A percentile compares a stretch with the other conserved stretches of the same genome.
phyloP scores from a whole-genome alignment of 129 eudicot genomes.

The Daucus carota region DNA sequence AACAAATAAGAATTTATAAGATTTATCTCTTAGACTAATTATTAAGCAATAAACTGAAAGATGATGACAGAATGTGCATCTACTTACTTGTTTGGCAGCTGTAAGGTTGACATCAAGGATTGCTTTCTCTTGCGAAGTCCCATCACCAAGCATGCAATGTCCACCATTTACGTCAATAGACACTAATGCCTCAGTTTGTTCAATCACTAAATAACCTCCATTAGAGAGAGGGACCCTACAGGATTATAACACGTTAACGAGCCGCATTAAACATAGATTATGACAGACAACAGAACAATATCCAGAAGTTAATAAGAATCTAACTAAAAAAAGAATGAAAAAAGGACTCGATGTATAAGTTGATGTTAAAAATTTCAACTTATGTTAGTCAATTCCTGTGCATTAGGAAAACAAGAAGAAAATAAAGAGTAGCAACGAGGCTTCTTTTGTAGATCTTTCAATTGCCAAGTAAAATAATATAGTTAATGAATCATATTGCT shows the following conservation, averaged over 20 bases:
- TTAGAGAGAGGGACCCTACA: slow-evolving; percentile 75
- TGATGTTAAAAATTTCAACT: background rate
- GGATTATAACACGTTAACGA: slow-evolving; percentile 1
- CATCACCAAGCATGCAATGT: slow-evolving; percentile 91
- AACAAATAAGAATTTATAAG: background rate
- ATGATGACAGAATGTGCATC: slow-evolving; percentile 5
- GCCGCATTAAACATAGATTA: background rate
- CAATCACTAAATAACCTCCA: slow-evolving; percentile 97
- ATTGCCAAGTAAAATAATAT: background rate
- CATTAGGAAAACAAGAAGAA: background rate
- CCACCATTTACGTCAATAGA: slow-evolving; percentile 99
- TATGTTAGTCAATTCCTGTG: background rate
- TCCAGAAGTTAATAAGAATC: background rate
- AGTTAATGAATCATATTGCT: background rate
- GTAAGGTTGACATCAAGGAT: slow-evolving; percentile 95
- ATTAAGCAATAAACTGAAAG: background rate
- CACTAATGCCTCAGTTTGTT: slow-evolving; percentile 96
- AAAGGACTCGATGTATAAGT: background rate
- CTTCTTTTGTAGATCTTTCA: background rate
- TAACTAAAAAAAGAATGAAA: background rate
- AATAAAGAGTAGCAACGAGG: too few relatives aligned
- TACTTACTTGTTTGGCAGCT: slow-evolving; percentile 91
- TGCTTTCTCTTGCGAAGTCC: slow-evolving; percentile 91
- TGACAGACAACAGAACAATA: background rate
- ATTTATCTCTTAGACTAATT: background rate